phyloP scores from a whole-genome alignment of 2,329 filamentous ascomycete species.

The Geosmithia putterillii region DNA sequence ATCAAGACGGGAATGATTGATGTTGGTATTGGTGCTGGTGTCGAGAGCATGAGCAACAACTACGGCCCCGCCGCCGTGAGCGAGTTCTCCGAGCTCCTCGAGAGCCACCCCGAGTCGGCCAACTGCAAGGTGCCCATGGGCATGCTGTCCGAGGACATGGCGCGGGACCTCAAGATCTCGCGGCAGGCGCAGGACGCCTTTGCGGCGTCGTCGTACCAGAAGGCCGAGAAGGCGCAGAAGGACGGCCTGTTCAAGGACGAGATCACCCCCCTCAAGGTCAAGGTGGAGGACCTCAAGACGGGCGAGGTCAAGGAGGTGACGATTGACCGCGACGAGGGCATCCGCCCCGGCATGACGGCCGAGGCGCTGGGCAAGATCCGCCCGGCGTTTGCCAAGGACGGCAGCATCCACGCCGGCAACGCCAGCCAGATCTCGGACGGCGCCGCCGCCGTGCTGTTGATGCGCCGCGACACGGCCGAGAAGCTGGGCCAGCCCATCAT shows the following conservation, averaged over 20 bases:
- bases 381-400: slow-evolving; percentile 81
- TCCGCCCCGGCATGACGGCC: slow-evolving; percentile 72
- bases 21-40: slow-evolving; percentile 82
- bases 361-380: slow-evolving; percentile 87
- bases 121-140: slow-evolving; percentile 99
- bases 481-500: slow-evolving; percentile 77
- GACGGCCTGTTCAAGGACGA: slow-evolving; percentile 87
- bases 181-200: slow-evolving; percentile 80
- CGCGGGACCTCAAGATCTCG: slow-evolving; percentile 63
- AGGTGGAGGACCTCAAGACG: slow-evolving; percentile 83
- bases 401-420: slow-evolving; percentile 91
- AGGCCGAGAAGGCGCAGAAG: slow-evolving; percentile 75
- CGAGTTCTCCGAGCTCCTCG: slow-evolving; percentile 85
- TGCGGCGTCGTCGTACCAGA: slow-evolving; percentile 84
- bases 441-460: slow-evolving; percentile 86
- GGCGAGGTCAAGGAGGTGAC: slow-evolving; percentile 74
- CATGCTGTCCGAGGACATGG: slow-evolving; percentile 87
- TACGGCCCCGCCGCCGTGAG: slow-evolving; percentile 81
- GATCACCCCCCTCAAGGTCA: slow-evolving; percentile 75
- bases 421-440: slow-evolving; percentile 93
- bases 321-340: slow-evolving; percentile 76
- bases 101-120: slow-evolving; percentile 66
- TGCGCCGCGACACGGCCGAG: slow-evolving; percentile 88
- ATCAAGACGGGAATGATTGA: slow-evolving; percentile 91
- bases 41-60: slow-evolving; percentile 90